Evolutionary conservation across 306 rosid species (phyloP), one percentile per base, ranked within the genome.

Genomic region (Begonia masoniana): DNA sequence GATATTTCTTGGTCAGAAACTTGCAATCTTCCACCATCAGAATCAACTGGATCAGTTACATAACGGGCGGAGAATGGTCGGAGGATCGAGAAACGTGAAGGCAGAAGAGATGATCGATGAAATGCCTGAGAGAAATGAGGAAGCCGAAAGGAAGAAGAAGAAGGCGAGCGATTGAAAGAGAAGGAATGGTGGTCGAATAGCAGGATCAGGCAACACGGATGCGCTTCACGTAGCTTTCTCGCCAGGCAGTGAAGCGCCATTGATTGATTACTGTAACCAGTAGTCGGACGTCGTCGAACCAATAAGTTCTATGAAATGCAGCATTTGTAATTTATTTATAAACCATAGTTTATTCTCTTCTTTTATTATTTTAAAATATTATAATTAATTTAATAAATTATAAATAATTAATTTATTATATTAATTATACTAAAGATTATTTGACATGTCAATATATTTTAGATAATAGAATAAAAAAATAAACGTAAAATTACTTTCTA

Each of bases 241-340:
- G 84, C 60, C 10, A 76, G 47, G 46, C 61, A 46, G 60, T 43
- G 68, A 24, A 63, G 64, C 36, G 85, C 85, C 96, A 88, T 88
- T 64, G 51, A 4, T 49, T 47, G 39, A 31, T 31, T 7, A 31
- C 39, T 31, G 39, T 31, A 1, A 7, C 39, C 39, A 31, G 39
- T 31, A 31, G 1, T 31, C 39, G 39, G 2, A 1, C 9, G 39
- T 6, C 39, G 39, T 31, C 8, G 9, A 31, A 1, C 3, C 0
- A 0, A 31, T 7, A 5, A 31, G 39, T 31, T 31, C 9, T 5
- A 31, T 31, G 39, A 31, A 6, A 31, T 6, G 7, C 39, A 0
- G 8, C 8, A 31, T 31, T 31, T 31, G 35, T 6, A 26, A 26
- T 1, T 17, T 17, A n/a, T n/a, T n/a, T n/a, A n/a, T n/a, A n/a